Percentiles rank a stretch among this genome's conserved stretches.
Evolutionary conservation across 2,329 filamentous ascomycete species (phyloP).

Genomic region (Fusarium heterosporum): DNA sequence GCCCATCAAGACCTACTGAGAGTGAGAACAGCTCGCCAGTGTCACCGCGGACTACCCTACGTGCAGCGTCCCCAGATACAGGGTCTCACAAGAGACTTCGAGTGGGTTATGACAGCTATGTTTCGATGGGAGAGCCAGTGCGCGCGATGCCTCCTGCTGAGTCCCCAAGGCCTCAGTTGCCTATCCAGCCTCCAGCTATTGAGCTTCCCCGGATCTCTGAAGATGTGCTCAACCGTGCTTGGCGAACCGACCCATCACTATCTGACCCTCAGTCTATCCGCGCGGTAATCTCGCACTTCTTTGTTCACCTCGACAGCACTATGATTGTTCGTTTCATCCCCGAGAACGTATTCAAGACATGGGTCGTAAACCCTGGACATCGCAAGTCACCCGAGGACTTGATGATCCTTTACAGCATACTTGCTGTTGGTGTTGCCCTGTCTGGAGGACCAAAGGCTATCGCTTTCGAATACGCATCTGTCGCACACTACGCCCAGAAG

Average conservation of each 20-base stretch:
- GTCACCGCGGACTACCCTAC: constrained; percentile 58
- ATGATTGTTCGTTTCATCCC: constrained; percentile 58
- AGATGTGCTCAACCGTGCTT: constrained; percentile 61
- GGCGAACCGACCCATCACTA: constrained; percentile 63
- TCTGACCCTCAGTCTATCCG: constrained; percentile 56
- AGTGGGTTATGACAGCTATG: constrained; percentile 61
- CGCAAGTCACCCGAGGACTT: constrained; percentile 57
- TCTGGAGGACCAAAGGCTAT: constrained; percentile 54
- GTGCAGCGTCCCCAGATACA: constrained; percentile 50
- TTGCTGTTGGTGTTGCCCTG: constrained; percentile 55
- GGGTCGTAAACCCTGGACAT: constrained; percentile 52
- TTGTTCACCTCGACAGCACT: constrained; percentile 56
- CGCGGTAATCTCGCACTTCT: constrained; percentile 56
- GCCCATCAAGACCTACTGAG: constrained; percentile 51
- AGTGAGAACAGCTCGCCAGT: constrained; percentile 61
- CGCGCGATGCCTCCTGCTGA: constrained; percentile 51
- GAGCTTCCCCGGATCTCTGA: constrained; percentile 63
- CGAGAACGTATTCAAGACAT: constrained; percentile 55
- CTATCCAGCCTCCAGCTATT: constrained; percentile 52
- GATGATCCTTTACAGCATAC: constrained; percentile 61
- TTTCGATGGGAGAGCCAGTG: constrained; percentile 51
- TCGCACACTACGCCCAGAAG: constrained; percentile 67
- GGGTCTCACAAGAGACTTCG: constrained; percentile 62
- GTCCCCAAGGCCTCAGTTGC: constrained; percentile 51
- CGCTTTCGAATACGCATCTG: constrained; percentile 58